Percentiles rank a stretch among this genome's conserved stretches.
These are phyloP conservation scores for Cladosporium cucumerinum DNA, from an alignment of 2,329 filamentous ascomycete species.

Conservation along the genomic window DNA sequence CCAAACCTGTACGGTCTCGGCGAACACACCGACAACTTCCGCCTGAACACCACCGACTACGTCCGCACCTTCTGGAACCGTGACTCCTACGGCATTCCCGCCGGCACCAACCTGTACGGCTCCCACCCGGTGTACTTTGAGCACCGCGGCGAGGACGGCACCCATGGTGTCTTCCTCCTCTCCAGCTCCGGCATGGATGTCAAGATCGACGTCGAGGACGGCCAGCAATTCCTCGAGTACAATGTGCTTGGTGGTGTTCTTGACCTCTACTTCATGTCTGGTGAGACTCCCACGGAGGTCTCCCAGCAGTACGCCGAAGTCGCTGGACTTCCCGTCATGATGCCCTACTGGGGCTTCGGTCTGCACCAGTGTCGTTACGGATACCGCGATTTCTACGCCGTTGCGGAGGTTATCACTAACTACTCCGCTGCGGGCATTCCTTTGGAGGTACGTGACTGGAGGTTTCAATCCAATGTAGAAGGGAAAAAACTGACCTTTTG, in stretches of 20 bases:
- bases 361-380: constrained; percentile 45
- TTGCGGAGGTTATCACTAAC: constrained; percentile 63
- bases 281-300: constrained; percentile 46
- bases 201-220: constrained; percentile 62
- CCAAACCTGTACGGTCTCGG: constrained; percentile 76
- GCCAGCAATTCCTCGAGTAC: constrained; percentile 70
- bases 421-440: constrained; percentile 64
- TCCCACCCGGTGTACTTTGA: constrained; percentile 73
- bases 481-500: neutral
- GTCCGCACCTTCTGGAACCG: constrained; percentile 67
- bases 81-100: constrained; percentile 61
- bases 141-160: constrained; percentile 52
- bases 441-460: constrained; percentile 63
- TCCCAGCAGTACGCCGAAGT: constrained; percentile 50
- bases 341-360: constrained; percentile 52
- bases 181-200: constrained; percentile 76
- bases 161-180: constrained; percentile 64
- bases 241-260: constrained; percentile 73
- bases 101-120: constrained; percentile 66
- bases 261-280: constrained; percentile 58
- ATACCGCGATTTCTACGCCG: constrained; percentile 55
- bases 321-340: constrained; percentile 49
- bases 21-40: constrained; percentile 65
- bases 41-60: constrained; percentile 64
- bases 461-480: neutral